Evolutionary conservation across 805 yeast genomes (phyloP), one percentile per base, ranked within the genome.

Genomic region (Saturnispora quitensis): DNA sequence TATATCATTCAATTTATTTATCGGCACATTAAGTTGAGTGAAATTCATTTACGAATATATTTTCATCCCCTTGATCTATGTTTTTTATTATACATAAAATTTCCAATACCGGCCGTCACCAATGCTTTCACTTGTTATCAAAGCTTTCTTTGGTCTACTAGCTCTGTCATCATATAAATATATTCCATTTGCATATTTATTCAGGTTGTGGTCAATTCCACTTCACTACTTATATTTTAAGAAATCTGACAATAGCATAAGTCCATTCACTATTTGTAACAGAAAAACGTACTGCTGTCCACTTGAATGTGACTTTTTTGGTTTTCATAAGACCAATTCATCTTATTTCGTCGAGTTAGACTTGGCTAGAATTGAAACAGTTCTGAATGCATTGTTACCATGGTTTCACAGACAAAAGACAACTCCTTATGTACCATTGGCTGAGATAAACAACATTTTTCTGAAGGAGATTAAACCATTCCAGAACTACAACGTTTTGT

Each of bases 281-380:
- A 56, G 61, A 43, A 20, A 27, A 1, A 52, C 58, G 1, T 59
- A 55, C 45, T 86, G 85, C 28, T 82, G 91, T 1, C 80, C 86
- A 7, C 68, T 86, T 61, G 97, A 90, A 63, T 81, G 88, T 62
- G 97, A 90, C 66, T 77, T 86, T 71, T 88, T 88, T 62, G 65
- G 65, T 3, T 60, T 89, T 46, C 98, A 90, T 71, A 91, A 90
- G 70, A 80, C 85, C 52, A 91, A 91, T 65, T 81, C 91, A 6
- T 85, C 96, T 1, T 91, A 90, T 67, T 84, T 86, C 61, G 69
- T 73, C 18, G 97, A 90, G 58, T 71, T 88, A 63, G 97, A 90
- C 63, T 73, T 89, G 55, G 81, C 87, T 3, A 78, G 97, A 62
- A 74, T 86, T 7, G 79, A 81, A 52, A 66, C 83, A 50, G 69